phyloP scores from a whole-genome alignment of 257 asterid genomes.

The Rauvolfia tetraphylla region DNA sequence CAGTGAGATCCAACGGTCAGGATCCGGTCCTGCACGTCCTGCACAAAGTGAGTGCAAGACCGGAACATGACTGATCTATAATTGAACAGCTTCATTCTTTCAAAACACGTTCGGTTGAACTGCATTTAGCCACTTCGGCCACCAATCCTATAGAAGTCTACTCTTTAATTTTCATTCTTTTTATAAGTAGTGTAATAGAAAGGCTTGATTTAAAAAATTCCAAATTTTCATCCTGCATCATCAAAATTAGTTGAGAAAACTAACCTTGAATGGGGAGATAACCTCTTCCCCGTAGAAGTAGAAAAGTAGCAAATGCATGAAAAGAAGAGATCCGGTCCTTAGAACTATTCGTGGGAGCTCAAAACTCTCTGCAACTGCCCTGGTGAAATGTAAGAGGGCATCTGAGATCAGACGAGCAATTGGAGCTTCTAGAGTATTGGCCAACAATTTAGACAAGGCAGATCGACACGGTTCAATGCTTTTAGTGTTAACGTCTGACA shows the following conservation, averaged over 20 bases:
- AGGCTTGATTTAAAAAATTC: too few species aligned
- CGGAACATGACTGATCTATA: too few species aligned
- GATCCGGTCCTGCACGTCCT: too few species aligned
- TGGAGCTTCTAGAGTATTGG: not conserved
- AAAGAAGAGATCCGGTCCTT: conserved; percentile 23
- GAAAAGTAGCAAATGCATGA: not conserved
- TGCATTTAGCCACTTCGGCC: too few species aligned
- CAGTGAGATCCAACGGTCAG: too few species aligned
- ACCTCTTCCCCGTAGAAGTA: conserved; percentile 13
- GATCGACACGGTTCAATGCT: not conserved
- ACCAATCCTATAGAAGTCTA: too few species aligned
- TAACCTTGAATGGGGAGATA: conserved; percentile 19
- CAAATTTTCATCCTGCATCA: too few species aligned
- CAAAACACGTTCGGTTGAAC: too few species aligned
- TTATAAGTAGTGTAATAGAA: too few species aligned
- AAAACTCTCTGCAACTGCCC: conserved; percentile 13
- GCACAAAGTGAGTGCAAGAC: too few species aligned
- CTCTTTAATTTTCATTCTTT: too few species aligned
- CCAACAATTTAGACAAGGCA: conserved; percentile 5
- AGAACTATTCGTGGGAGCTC: conserved; percentile 17
- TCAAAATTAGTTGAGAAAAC: conserved; percentile 1
- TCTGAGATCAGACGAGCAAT: conserved; percentile 22
- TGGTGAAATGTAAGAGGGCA: conserved; percentile 19
- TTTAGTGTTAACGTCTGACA: conserved; percentile 4
- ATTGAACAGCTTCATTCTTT: too few species aligned